Evolutionary conservation across 805 yeast genomes (phyloP).

Genomic region (Pichia paraexigua): DNA sequence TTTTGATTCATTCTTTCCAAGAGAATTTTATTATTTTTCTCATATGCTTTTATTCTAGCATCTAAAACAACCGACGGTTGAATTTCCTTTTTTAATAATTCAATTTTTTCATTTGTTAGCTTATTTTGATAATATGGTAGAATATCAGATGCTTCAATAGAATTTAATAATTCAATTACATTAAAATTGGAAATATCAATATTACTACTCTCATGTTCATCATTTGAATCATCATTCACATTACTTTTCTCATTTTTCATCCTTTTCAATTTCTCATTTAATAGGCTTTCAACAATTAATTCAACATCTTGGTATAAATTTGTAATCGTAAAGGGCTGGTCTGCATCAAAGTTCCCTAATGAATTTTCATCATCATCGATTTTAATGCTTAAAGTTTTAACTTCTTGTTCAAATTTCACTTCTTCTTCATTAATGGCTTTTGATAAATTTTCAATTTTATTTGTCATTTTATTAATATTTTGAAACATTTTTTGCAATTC

Average conservation of each 20-base stretch:
- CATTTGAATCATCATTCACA: neutral
- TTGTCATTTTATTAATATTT: slow-evolving; percentile 41
- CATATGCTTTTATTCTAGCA: slow-evolving; percentile 79
- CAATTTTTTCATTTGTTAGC: slow-evolving; percentile 7
- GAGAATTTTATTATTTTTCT: slow-evolving; percentile 55
- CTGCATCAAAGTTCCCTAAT: slow-evolving; percentile 69
- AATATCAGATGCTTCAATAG: slow-evolving; percentile 12
- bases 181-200: neutral
- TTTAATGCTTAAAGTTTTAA: slow-evolving; percentile 26
- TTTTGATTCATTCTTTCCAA: slow-evolving; percentile 44
- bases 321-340: slow-evolving; percentile 78
- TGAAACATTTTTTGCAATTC: slow-evolving; percentile 39
- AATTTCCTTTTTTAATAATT: slow-evolving; percentile 21
- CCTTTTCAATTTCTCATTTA: neutral
- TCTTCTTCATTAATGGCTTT: slow-evolving; percentile 62
- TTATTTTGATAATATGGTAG: slow-evolving; percentile 1
- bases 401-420: slow-evolving; percentile 38
- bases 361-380: slow-evolving; percentile 28
- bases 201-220: neutral
- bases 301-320: slow-evolving; percentile 51
- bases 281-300: slow-evolving; percentile 8
- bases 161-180: slow-evolving; percentile 6
- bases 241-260: neutral
- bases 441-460: slow-evolving; percentile 49
- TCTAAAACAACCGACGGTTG: slow-evolving; percentile 48